Evolutionary conservation across 345 rosid genomes (phyloP), one percentile per base, ranked within the genome.

Genomic region (Eucalyptus pauciflora): DNA sequence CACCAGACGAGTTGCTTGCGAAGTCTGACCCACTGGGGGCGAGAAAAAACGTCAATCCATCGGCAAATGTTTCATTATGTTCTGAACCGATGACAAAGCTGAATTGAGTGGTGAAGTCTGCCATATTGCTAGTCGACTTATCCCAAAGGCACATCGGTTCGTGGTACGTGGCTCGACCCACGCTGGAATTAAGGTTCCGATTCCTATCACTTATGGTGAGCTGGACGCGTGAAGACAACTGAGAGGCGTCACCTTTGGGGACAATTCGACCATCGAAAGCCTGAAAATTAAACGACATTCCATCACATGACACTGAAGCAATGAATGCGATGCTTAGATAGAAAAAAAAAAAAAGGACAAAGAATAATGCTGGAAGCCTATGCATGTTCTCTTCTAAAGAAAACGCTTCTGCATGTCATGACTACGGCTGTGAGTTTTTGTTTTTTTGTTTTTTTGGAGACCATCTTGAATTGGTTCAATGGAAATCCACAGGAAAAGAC

Each of bases 31-130:
- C 90, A 4, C 87, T 62, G 3, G 81, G 87, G 46, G 24, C 49
- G 56, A 92, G 41, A 45, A 92, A 92, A 76, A 92, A 87, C 2
- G 89, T 58, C 49, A 92, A 5, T 13, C 91, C 93, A 56, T 90
- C 92, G 0, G 58, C 87, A 48, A 31, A 37, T 3, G 4, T 4
- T 5, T 8, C 1, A 3, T 10, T 4, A 14, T 33, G 25, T 7
- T 86, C 33, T 4, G 90, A 83, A 24, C 50, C 37, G 41, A 86
- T 18, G 50, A 89, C 87, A 62, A 90, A 92, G 25, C 89, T 50
- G 80, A 90, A 92, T 76, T 88, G 88, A 56, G 93, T 83, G 5
- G 81, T 22, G 86, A 86, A 89, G 25, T 86, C 81, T n/a, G 86
- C 87, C 81, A 86, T 56, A 29, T 22, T 62, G 16, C 88, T 60